These are phyloP conservation scores for Plantago elongata DNA, from an alignment of 257 asterid species.

Conservation along the genomic window DNA sequence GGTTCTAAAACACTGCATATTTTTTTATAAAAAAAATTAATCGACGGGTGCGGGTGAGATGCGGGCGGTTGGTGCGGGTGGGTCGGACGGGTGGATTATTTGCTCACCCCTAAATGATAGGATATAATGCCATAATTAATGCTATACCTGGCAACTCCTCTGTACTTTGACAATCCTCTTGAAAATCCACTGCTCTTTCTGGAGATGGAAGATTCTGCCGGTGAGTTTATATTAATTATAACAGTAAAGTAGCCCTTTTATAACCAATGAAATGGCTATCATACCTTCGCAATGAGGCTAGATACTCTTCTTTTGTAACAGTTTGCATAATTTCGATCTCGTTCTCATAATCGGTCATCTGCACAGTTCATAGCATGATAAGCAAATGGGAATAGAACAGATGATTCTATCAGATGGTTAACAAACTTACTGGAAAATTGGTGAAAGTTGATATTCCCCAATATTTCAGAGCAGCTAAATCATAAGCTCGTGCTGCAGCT, in stretches of 20 bases:
- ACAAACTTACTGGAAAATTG: conserved; percentile 33
- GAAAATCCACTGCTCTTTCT: conserved; percentile 53
- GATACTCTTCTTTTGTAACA: conserved; percentile 49
- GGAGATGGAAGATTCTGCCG: conserved; percentile 7
- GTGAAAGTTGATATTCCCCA: conserved; percentile 50
- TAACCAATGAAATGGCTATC: background rate
- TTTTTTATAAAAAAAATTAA: too few species aligned
- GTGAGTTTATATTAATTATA: conserved; percentile 6
- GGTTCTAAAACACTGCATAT: too few species aligned
- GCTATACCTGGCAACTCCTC: conserved; percentile 37
- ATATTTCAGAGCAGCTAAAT: conserved; percentile 49
- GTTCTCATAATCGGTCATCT: conserved; percentile 20
- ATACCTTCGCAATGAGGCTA: conserved; percentile 35
- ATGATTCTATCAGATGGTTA: background rate
- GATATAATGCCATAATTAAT: background rate
- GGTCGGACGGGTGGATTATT: too few species aligned
- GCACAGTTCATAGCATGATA: background rate
- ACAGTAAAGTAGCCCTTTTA: background rate
- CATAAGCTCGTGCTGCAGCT: conserved; percentile 53
- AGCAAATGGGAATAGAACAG: background rate
- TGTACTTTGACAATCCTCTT: conserved; percentile 45
- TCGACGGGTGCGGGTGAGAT: too few species aligned
- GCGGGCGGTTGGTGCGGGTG: too few species aligned
- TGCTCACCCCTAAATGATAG: too few species aligned
- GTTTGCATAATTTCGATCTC: conserved; percentile 46